Evolutionary conservation across 768 basidiomycete genomes (phyloP), one percentile per base, ranked within the genome.

Genomic region (Auriculariales sp.): DNA sequence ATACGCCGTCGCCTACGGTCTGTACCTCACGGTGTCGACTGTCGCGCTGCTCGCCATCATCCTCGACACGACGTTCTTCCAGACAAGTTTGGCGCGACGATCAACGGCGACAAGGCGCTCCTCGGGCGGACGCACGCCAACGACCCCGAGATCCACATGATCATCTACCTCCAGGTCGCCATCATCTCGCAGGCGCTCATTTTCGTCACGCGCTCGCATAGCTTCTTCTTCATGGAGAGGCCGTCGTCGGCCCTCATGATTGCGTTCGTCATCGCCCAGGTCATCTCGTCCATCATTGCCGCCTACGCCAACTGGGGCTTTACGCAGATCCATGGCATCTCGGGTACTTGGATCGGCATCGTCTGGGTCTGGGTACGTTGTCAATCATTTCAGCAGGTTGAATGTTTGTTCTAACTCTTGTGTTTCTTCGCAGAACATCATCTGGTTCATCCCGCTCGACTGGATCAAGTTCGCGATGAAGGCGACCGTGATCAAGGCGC

Each of bases 141-240:
- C 63, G 83, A 89, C 63, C 66, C 63, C n/a, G 71, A 81, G 57
- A 70, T 92, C 4, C 90, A 94, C 73, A 85, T 83, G 71, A 77
- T 95, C 59, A 74, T 92, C 62, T 94, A 95, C 74, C 77, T 93
- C 57, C 90, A 94, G 70, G 94, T 98, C 52, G 94, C 94, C 53
- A 93, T 97, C 68, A 98, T 98, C 71, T 97, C 94, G 42, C 94
- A 98, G 66, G 94, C 94, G 2, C 73, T 98, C 55, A 95, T 94
- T 70, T 94, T 94, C 71, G 79, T 93, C 65, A 94, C 91, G 33
- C 89, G 91, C 69, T 81, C 91, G 57, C 92, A 93, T 60, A 73
- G 83, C 9, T 92, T 88, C 78, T 93, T 91, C 85, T 94, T 91
- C 74, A 88, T 89, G 86, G 90, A 94, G 65, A 81, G 89, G 48